Evolutionary conservation across 257 asterid genomes (phyloP), one percentile per base, ranked within the genome.

Genomic region (Capsicum pubescens): DNA sequence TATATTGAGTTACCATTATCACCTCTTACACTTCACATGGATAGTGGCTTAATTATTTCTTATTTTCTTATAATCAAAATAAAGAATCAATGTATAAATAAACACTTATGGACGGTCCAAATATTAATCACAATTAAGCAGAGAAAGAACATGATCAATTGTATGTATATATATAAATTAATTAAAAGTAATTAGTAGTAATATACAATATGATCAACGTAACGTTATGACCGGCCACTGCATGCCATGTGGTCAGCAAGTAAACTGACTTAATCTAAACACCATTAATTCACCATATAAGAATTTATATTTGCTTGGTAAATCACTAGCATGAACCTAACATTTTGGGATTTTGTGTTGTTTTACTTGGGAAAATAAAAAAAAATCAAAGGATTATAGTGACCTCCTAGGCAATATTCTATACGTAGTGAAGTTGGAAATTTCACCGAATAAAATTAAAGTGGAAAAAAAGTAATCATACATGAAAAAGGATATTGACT

Each of bases 101-200:
- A 4, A 12, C 44, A 7, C 2, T 57, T 69, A 80, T 50, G 87
- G 87, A 19, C 85, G 86, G 88, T 74, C 84, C 86, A 81, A 84
- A 69, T 39, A 82, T 79, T 39, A 69, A 85, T 79, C 81, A 80
- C 63, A 78, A 72, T 82, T 79, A 86, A 84, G 85, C 86, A 79
- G 84, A 83, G 84, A 86, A 84, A 55, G 71, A 81, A 84, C 58
- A 77, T 39, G 52, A 79, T 44, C 8, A 0, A 52, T 54, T 54
- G 48, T 61, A 61, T 60, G 32, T 26, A 26, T 26, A 2, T 26
- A 26, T 1, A 26, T 26, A 26, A 26, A 36, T 44, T 57, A 56
- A 36, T 63, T 46, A 54, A 12, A 48, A 42, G 39, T 17, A 44
- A 42, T 3, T 80, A 71, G 1, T 32, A 39, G 44, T 72, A 42